Base-by-base conservation (phyloP, 208 protist species). In the Leishmania major region DNA sequence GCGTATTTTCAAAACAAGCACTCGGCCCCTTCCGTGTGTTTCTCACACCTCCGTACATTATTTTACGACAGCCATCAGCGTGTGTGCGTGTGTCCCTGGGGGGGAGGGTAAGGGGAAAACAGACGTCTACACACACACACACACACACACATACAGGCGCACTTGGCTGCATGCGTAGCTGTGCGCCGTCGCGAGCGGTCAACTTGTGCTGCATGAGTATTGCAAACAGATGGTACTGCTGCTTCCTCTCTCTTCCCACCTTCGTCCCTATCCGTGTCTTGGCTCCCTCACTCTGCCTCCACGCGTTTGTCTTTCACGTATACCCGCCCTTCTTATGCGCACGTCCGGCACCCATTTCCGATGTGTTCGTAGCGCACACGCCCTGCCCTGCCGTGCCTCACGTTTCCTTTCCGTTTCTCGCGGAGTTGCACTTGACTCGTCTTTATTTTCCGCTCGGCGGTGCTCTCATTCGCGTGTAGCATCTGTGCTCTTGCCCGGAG, bases 21-120 rank as follows among this genome's bases (percentile, higher is more conserved):
- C 59, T 28, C 28, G 10, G 8, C 59, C 28, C 19, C 28, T 31
- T 57, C 62, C 49, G 0, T 55, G 8, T 15, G 15, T 82, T 62
- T 73, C 60, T 78, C 66, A 45, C 62, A 60, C 76, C 72, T 82
- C 59, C 28, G 15, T 64, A 17, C 59, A 64, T 31, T 25, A 6
- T 64, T 64, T 64, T 40, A 47, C 2, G 67, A 15, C 19, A 43
- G 5, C 2, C 37, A n/a, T 22, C 19, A 13, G 67, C 0, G 57
- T 10, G 28, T 31, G 59, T 55, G 51, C 2, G 5, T 22, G 51
- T 55, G 64, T 69, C 35, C 25, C 6, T 69, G 37, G 40, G 35
- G 40, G 17, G 2, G 40, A 15, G 11, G 40, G 67, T 49, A 49
- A 4, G 22, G 22, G 35, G 35, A 70, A 15, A 5, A 70, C 66